Base-by-base conservation (phyloP, 169 alveolate species). In the Cryptosporidium viatorum region DNA sequence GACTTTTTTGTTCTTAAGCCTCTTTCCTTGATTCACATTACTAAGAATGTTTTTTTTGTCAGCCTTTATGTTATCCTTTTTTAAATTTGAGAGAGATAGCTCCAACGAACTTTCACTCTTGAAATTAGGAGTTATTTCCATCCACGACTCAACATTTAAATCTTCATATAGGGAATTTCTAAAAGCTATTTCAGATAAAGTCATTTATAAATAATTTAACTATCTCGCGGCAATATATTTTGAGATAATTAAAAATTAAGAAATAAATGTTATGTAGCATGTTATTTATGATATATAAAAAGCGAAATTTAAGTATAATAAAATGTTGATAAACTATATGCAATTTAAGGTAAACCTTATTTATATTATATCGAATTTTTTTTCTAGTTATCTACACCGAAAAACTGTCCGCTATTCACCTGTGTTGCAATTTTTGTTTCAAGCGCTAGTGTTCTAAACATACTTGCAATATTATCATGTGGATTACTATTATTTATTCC, bases 381-480 rank as follows among this genome's bases (percentile, higher is more conserved):
- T 65, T 23, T 14, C 62, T 58, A 73, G 70, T 37, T 55, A 18
- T 73, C 71, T n/a, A 73, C 10, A 55, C 51, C 39, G 71, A 73
- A 73, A 73, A 73, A 59, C 31, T 73, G 86, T 14, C 71, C 71
- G 55, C 55, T 73, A 41, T 73, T 73, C 51, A 70, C 62, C 10
- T 80, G 89, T 3, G 73, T 62, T 65, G 73, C 89, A 16, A 60
- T 62, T 62, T 59, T 65, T 6, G 89, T 80, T 41, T 65, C 75
- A 39, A 80, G 51, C n/a, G 89, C 80, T 29, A 80, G 21, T 62
- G 73, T 65, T 26, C 89, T 80, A 62, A 80, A 65, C 89, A 80
- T 80, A 18, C 48, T 80, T 48, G 75, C 65, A 41, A 80, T 80
- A 62, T 80, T 65, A 26, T 65, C 75, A 73, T 73, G 86, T 31